Evolutionary conservation across 2,329 filamentous ascomycete genomes (phyloP).

Genomic region (Xylaria sp.): DNA sequence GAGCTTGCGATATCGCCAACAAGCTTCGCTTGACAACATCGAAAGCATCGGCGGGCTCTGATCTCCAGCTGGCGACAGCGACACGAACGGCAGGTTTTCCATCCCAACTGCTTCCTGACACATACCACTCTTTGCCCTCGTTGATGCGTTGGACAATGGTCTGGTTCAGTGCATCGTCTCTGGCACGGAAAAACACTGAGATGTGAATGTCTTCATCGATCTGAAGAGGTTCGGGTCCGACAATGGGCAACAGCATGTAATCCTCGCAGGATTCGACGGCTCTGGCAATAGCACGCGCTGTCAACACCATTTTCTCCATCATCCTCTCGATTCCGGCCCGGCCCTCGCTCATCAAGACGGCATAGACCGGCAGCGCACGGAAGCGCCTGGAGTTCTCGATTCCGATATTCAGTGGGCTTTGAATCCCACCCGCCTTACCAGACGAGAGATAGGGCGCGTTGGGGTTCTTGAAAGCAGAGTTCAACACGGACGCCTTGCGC

Average conservation of each 20-base stretch:
- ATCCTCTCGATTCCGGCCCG: constrained; percentile 62
- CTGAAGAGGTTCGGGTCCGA: constrained; percentile 24
- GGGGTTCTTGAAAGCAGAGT: constrained; percentile 70
- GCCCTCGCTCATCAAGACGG: constrained; percentile 71
- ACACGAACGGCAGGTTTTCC: constrained; percentile 71
- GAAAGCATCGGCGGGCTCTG: constrained; percentile 63
- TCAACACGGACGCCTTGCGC: constrained; percentile 52
- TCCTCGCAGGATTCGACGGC: constrained; percentile 53
- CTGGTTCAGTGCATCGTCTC: constrained; percentile 57
- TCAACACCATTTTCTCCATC: constrained; percentile 63
- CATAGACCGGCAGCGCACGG: constrained; percentile 83
- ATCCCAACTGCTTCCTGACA: constrained; percentile 75
- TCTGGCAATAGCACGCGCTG: constrained; percentile 62
- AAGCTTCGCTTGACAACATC: constrained; percentile 60
- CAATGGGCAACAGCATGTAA: constrained; percentile 29
- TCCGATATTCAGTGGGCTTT: constrained; percentile 80
- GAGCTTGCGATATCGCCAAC: constrained; percentile 38
- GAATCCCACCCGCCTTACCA: constrained; percentile 44
- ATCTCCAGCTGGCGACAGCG: constrained; percentile 80
- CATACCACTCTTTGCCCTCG: constrained; percentile 66
- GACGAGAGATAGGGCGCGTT: constrained; percentile 73
- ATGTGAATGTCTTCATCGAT: constrained; percentile 55
- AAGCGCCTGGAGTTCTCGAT: constrained; percentile 90
- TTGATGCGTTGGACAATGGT: constrained; percentile 70
- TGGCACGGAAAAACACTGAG: constrained; percentile 73